Base-by-base conservation (phyloP, 2,329 filamentous ascomycete species). In the Periconia sp. region DNA sequence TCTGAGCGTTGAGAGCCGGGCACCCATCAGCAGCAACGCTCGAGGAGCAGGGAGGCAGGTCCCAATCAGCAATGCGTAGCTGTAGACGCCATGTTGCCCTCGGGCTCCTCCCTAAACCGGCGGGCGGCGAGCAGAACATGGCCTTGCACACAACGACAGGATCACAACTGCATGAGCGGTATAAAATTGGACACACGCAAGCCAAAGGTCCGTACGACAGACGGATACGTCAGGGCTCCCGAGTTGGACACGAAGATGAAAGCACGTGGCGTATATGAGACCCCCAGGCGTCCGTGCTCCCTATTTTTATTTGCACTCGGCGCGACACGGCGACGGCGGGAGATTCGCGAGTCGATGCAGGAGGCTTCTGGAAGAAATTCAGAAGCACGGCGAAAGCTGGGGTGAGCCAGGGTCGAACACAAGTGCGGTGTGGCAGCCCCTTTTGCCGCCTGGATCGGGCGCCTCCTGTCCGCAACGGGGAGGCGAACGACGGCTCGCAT, bases 341-440 rank as follows among this genome's bases (percentile, higher is more conserved):
- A 43, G 39, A 48, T 35, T 40, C 30, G 30, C 39, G 35, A 39
- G 40, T 50, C 53, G 53, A 54, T 43, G 52, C 56, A 57, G 45
- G 51, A 51, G 41, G 44, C 48, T 61, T 61, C 57, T 54, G 47
- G 56, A 59, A 61, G 34, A 32, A n/a, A 15, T 32, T 38, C 36
- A 43, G 57, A 58, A 59, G 56, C 36, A 32, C 21, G 25, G 37
- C 18, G 24, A 12, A 19, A 18, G 25, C 19, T 18, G 30, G 18
- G 19, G 34, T 33, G 29, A n/a, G 7, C 7, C 22, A 11, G 5
- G 19, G 5, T 30, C 28, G 28, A 9, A 33, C 17, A 23, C 16
- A 29, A 19, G 25, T 28, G n/a, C n/a, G n/a, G n/a, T 13, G 18
- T 13, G 11, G 17, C 13, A n/a, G 15, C 39, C 39, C 39, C 23